These are phyloP conservation scores for Colletotrichum phormii DNA, from an alignment of 2,329 filamentous ascomycete species.

Conservation along the genomic window DNA sequence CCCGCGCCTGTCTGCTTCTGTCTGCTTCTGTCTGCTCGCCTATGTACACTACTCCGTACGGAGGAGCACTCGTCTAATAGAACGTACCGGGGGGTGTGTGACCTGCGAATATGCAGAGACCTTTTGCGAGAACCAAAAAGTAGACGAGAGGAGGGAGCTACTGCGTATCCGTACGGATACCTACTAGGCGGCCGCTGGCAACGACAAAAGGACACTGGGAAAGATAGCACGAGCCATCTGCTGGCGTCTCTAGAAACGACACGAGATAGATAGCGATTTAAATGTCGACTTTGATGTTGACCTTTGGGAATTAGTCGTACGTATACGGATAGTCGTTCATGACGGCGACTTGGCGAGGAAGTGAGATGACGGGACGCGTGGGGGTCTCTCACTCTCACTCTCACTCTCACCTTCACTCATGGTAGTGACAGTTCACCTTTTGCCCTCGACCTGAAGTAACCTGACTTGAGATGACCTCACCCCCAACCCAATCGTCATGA, in stretches of 20 bases:
- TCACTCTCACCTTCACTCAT: not conserved
- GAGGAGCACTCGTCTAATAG: not conserved
- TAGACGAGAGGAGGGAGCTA: not conserved
- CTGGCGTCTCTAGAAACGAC: not conserved
- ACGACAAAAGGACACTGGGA: not conserved
- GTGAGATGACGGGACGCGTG: conserved; percentile 26
- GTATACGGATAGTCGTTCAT: not conserved
- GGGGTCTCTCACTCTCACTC: not conserved
- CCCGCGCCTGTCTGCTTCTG: too few species aligned
- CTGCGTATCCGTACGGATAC: not conserved
- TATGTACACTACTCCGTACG: not conserved
- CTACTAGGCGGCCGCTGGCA: not conserved
- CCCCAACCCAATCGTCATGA: not conserved
- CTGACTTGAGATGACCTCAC: not conserved
- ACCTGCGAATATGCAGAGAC: not conserved
- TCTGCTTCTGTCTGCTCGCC: not conserved
- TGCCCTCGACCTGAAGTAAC: not conserved
- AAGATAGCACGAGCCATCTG: not conserved
- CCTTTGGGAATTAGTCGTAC: conserved; percentile 3
- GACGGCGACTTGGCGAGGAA: not conserved
- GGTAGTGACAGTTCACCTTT: too few species aligned
- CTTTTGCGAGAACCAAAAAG: not conserved
- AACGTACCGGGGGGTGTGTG: not conserved
- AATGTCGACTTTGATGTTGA: not conserved
- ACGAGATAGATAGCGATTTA: not conserved